Percentiles rank a stretch among this genome's conserved stretches.
Conservation (phyloP, 2,329 filamentous ascomycete genomes). For the Macrophomina phaseolina region DNA sequence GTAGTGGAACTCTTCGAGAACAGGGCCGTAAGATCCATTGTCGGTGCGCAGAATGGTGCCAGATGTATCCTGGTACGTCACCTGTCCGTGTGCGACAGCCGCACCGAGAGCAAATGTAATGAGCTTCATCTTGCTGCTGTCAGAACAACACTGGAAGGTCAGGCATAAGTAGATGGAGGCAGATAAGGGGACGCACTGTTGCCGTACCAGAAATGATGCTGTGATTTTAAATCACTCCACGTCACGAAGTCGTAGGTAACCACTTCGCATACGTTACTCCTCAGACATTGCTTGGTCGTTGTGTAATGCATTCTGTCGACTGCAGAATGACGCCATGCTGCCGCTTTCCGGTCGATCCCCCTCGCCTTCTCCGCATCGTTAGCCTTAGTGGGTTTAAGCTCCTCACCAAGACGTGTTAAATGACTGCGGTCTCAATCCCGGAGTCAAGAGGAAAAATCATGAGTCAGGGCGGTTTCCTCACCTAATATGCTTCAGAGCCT, state of each 20-base stretch:
- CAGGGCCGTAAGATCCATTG: conserved; percentile 55
- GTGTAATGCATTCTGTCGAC: conserved; percentile 13
- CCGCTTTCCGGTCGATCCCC: conserved; percentile 21
- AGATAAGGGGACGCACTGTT: neutral
- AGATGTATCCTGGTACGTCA: conserved; percentile 25
- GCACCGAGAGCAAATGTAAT: neutral
- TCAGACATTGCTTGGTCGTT: neutral
- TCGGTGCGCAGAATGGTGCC: conserved; percentile 48
- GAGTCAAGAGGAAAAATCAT: neutral
- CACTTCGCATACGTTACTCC: neutral
- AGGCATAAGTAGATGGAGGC: neutral
- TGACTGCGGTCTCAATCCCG: too few relatives aligned
- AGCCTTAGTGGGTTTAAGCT: conserved; percentile 2
- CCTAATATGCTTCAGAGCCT: neutral
- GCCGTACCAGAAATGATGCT: too few relatives aligned
- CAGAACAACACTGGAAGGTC: neutral
- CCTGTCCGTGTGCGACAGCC: neutral
- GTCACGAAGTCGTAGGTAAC: neutral
- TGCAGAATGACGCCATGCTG: conserved; percentile 25
- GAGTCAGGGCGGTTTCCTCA: too few relatives aligned
- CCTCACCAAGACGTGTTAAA: neutral
- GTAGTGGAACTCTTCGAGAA: conserved; percentile 56
- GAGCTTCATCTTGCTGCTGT: neutral
- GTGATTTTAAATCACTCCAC: conserved; percentile 5
- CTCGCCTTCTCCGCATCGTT: conserved; percentile 23